phyloP scores from a whole-genome alignment of 163 green algal species.

The Smithsoniella earleae region DNA sequence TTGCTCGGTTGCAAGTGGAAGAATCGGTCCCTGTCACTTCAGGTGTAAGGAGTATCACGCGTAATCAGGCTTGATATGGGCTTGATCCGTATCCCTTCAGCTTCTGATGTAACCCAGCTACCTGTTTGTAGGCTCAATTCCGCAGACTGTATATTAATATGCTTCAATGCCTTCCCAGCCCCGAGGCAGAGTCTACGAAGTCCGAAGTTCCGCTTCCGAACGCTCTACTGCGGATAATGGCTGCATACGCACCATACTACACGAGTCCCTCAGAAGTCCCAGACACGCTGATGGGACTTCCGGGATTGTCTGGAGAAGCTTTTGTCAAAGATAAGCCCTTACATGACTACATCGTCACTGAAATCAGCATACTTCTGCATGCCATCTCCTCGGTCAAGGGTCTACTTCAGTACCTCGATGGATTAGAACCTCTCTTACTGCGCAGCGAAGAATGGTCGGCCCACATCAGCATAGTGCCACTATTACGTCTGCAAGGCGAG shows the following conservation, averaged over 20 bases:
- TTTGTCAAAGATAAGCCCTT: not conserved
- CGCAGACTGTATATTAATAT: conserved; percentile 6
- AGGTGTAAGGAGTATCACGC: too few relatives aligned
- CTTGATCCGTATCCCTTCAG: not conserved
- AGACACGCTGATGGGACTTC: not conserved
- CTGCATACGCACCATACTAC: conserved; percentile 19
- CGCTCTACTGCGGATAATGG: not conserved
- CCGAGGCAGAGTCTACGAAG: not conserved
- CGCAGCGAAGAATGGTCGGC: not conserved
- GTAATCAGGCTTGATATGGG: not conserved
- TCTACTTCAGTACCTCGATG: conserved; percentile 14
- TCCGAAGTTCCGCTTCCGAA: not conserved
- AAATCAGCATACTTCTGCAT: conserved; percentile 2
- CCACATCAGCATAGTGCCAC: conserved; percentile 6
- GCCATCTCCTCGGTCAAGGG: conserved; percentile 7
- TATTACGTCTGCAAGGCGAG: conserved; percentile 22
- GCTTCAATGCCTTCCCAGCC: not conserved
- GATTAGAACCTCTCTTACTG: conserved; percentile 14
- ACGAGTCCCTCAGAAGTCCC: not conserved
- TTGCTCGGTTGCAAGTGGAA: not conserved
- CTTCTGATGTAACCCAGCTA: not conserved
- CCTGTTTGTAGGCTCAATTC: conserved; percentile 2
- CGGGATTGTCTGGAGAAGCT: not conserved
- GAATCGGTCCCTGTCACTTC: too few relatives aligned
- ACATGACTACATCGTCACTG: conserved; percentile 31